Conservation (phyloP, 345 rosid genomes). For the Gossypium arboreum region DNA sequence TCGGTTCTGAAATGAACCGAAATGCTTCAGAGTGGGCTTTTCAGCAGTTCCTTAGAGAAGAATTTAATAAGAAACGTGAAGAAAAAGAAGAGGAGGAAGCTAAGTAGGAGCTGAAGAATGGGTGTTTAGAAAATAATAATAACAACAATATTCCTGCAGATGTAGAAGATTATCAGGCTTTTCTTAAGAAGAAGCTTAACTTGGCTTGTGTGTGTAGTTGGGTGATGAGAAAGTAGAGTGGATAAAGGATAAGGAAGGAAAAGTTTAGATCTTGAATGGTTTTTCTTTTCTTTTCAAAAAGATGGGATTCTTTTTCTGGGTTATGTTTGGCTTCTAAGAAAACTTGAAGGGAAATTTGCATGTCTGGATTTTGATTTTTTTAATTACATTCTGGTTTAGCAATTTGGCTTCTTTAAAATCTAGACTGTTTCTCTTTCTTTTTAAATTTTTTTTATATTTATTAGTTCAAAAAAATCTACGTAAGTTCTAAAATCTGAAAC, state of each 20-base stretch:
- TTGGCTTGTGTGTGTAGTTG: constrained; percentile 55
- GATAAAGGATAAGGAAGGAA: not conserved
- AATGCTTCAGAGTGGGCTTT: constrained; percentile 83
- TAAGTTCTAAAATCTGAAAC: no score
- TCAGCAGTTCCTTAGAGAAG: constrained; percentile 57
- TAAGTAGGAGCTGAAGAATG: constrained; percentile 11
- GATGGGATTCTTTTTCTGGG: not conserved
- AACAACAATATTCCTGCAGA: constrained; percentile 21
- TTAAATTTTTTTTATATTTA: no score
- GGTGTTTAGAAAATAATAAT: not conserved
- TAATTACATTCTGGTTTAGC: no score
- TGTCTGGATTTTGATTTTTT: no score
- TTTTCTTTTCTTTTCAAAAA: not conserved
- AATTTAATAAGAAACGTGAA: constrained; percentile 5
- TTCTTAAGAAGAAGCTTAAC: constrained; percentile 58
- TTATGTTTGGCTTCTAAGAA: no score
- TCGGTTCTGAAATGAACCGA: constrained; percentile 36
- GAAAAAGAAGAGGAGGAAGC: not conserved
- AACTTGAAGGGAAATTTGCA: no score
- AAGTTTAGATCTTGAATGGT: not conserved
- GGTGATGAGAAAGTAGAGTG: constrained; percentile 38
- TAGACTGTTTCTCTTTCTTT: no score
- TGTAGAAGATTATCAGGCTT: constrained; percentile 48
- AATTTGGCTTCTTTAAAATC: no score
- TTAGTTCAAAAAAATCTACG: no score